Evolutionary conservation across 129 eudicot genomes (phyloP).

Genomic region (Oenanthe sinensis): DNA sequence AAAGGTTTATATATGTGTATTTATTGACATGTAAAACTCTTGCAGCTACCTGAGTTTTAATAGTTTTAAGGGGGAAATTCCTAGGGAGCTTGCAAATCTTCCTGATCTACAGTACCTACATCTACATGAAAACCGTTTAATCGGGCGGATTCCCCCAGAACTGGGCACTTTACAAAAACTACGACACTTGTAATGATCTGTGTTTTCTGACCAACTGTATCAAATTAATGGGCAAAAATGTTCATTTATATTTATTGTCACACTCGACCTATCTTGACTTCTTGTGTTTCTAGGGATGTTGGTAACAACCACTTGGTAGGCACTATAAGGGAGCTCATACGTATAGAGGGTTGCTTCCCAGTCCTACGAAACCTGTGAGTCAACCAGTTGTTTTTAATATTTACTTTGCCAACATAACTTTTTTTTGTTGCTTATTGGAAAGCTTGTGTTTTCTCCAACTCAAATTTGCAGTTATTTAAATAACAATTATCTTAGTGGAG

Average conservation of each 20-base stretch:
- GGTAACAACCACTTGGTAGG: conserved; percentile 97
- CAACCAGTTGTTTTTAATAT: not conserved
- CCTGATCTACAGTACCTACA: conserved; percentile 85
- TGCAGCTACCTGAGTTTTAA: conserved; percentile 95
- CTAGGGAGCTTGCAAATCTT: conserved; percentile 95
- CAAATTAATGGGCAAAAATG: not conserved
- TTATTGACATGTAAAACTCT: conserved; percentile 15
- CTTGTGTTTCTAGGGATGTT: conserved; percentile 59
- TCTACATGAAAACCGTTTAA: conserved; percentile 87
- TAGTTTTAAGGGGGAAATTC: conserved; percentile 96
- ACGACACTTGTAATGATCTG: conserved; percentile 65
- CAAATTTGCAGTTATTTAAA: conserved; percentile 55
- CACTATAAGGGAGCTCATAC: conserved; percentile 88
- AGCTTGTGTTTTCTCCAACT: conserved; percentile 10
- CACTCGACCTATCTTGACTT: conserved; percentile 14
- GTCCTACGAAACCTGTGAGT: conserved; percentile 88
- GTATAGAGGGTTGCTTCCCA: conserved; percentile 92
- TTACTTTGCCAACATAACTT: not conserved
- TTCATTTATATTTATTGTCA: not conserved
- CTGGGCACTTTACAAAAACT: conserved; percentile 75
- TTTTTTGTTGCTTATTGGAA: conserved; percentile 3
- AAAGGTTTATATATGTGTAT: not conserved
- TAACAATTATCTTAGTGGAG: conserved; percentile 85
- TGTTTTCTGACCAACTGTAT: not conserved
- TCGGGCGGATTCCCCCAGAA: conserved; percentile 91